Evolutionary conservation across 1,284 basidiomycete genomes (phyloP).

Genomic region (Meira nashicola): DNA sequence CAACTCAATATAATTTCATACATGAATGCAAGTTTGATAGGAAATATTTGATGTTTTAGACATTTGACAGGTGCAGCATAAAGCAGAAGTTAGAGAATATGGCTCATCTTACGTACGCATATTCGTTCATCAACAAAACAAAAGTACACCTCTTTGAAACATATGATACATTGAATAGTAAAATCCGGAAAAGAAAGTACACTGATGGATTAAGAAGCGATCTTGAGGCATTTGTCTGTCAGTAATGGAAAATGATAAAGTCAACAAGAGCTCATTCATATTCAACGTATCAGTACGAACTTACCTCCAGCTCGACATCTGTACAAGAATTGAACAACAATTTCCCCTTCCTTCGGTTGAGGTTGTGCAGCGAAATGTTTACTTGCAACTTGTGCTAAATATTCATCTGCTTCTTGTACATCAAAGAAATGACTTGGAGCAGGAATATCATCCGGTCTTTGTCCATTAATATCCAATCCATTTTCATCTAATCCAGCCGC

Average conservation of each 20-base stretch:
- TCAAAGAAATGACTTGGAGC: constrained; percentile 41
- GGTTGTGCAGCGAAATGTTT: constrained; percentile 38
- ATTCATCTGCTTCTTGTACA: constrained; percentile 31
- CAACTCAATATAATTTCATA: too few species aligned
- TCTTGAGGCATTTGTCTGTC: constrained; percentile 2
- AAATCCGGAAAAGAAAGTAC: background rate
- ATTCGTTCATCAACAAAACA: too few species aligned
- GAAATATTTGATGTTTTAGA: too few species aligned
- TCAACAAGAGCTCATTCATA: background rate
- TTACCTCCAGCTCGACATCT: constrained; percentile 39
- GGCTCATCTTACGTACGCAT: too few species aligned
- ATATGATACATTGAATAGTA: too few species aligned
- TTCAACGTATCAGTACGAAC: constrained; percentile 7
- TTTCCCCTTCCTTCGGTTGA: constrained; percentile 43
- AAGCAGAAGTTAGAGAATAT: too few species aligned
- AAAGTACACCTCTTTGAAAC: too few species aligned
- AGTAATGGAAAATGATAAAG: background rate
- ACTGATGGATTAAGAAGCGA: background rate
- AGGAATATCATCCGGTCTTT: constrained; percentile 23
- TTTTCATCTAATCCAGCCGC: constrained; percentile 11
- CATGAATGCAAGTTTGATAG: too few species aligned
- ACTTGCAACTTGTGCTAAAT: constrained; percentile 33
- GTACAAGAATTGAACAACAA: constrained; percentile 44
- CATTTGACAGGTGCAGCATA: too few species aligned
- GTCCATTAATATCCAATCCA: constrained; percentile 8